Evolutionary conservation across 257 asterid genomes (phyloP).

Genomic region (Coffea eugenioides): DNA sequence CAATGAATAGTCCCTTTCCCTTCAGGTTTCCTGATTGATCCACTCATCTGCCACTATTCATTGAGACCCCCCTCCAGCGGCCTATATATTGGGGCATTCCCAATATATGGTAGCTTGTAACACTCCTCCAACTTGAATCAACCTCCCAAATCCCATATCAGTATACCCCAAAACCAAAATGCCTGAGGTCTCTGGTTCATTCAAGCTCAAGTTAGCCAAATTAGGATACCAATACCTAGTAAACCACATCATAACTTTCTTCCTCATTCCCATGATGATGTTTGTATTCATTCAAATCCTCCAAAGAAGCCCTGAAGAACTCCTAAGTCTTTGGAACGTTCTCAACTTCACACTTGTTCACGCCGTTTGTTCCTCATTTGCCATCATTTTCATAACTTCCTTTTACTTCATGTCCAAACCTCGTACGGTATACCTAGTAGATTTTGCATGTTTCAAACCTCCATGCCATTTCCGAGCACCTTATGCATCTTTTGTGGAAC

Average conservation of each 20-base stretch:
- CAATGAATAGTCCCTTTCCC: too few species aligned
- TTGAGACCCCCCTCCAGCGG: slow-evolving; percentile 15
- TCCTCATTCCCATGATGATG: slow-evolving; percentile 37
- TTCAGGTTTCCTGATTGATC: slow-evolving; percentile 29
- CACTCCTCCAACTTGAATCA: neutral
- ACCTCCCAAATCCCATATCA: neutral
- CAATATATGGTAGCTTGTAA: too few species aligned
- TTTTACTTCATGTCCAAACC: slow-evolving; percentile 75
- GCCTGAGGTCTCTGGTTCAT: slow-evolving; percentile 39
- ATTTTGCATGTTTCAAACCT: slow-evolving; percentile 72
- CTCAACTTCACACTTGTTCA: slow-evolving; percentile 39
- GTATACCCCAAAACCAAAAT: slow-evolving; percentile 17
- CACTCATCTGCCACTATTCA: slow-evolving; percentile 73
- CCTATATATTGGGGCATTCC: too few species aligned
- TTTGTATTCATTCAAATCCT: slow-evolving; percentile 24
- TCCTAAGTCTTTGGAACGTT: slow-evolving; percentile 28
- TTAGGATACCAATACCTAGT: slow-evolving; percentile 61
- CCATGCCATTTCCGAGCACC: slow-evolving; percentile 69
- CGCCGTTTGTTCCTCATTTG: slow-evolving; percentile 42
- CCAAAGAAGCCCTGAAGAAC: slow-evolving; percentile 40
- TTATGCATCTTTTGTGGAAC: slow-evolving; percentile 79
- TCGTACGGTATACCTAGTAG: slow-evolving; percentile 66
- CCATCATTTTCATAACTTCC: slow-evolving; percentile 36
- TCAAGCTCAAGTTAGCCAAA: slow-evolving; percentile 51
- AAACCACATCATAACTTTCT: slow-evolving; percentile 48